Base-by-base conservation (phyloP, 148 eudicot species). In the Vaccinium macrocarpon region DNA sequence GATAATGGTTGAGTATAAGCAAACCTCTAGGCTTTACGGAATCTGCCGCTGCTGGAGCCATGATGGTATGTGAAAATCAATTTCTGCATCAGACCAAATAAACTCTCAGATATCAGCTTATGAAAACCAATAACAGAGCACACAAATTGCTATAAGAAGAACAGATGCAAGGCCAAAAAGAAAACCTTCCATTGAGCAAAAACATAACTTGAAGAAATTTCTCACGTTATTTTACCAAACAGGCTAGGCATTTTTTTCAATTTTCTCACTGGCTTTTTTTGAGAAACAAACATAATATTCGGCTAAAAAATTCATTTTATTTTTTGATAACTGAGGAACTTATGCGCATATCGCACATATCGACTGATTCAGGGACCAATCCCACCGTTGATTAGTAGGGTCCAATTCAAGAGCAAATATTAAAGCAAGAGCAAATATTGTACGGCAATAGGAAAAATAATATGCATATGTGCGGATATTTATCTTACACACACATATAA, bases 11-110 rank as follows among this genome's bases (percentile, higher is more conserved):
- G 19, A 52, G 57, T 10, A 12, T 48, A 49, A 80, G 19, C 38
- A n/a, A 86, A 93, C 95, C 95, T 90, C 87, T 88, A 72, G 95
- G 91, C 72, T 91, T 90, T 12, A 91, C 86, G 12, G 89, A 89
- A 72, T 88, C 79, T 68, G 84, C 80, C 35, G 86, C 86, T 73
- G 89, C 83, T 64, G 94, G 90, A 88, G 95, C 91, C 95, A 93
- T 93, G 73, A 51, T 82, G 48, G 56, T 53, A 18, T 77, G 48
- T 35, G 2, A 13, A 78, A 48, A 82, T 11, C 4, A 56, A 74
- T 82, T 74, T 78, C 81, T 86, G 76, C 21, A 78, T 68, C 18
- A 15, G 27, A 11, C 56, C 57, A 82, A 27, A 64, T 42, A 85
- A 81, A 10, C 73, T 51, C 29, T 62, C 32, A 82, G 56, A n/a